Evolutionary conservation across 768 basidiomycete genomes (phyloP), one percentile per base, ranked within the genome.

Genomic region (Amanita inopinata): DNA sequence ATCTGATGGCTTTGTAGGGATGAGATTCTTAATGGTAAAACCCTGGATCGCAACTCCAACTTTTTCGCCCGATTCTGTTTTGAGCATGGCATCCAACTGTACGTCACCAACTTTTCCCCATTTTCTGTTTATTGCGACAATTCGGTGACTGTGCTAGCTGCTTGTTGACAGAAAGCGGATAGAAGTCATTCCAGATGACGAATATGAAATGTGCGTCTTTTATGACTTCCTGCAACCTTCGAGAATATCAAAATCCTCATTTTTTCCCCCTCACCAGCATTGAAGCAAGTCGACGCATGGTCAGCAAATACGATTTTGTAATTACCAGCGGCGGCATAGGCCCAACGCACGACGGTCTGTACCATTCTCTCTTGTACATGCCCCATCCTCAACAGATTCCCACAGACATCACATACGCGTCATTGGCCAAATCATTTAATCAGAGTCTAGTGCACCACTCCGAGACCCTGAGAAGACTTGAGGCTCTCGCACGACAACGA

Each of bases 21-120:
- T 60, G 90, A 94, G 54, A 90, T 94, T 25, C 63, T 97, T 40
- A 94, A 94, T 49, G 92, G 91, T 33, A 90, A 91, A 71, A 90
- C 87, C 0, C 73, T 76, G 36, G 88, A 90, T 59, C 66, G 74
- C 10, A 90, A 91, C 62, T 85, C 84, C 1, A 76, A 91, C 58
- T 85, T 78, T 62, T 87, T 94, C 54, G 88, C 90, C 2, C 79
- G 79, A 53, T 89, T 79, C 56, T 86, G 86, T 55, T 97, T 96
- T 56, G 83, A 92, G 54, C 74, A 88, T 40, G 93, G 85, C 2
- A 72, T 90, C 23, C 76, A 88, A 46, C 59, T 92, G 81, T 88
- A 66, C 46, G 63, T 61, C 14, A 15, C 27, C 33, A 20, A 5
- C 33, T 23, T 17, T 24, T 32, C 36, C 37, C 42, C 45, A 20